These are phyloP conservation scores for Tuber umbilicatum DNA, from an alignment of 495 filamentous ascomycete species.

Conservation along the genomic window DNA sequence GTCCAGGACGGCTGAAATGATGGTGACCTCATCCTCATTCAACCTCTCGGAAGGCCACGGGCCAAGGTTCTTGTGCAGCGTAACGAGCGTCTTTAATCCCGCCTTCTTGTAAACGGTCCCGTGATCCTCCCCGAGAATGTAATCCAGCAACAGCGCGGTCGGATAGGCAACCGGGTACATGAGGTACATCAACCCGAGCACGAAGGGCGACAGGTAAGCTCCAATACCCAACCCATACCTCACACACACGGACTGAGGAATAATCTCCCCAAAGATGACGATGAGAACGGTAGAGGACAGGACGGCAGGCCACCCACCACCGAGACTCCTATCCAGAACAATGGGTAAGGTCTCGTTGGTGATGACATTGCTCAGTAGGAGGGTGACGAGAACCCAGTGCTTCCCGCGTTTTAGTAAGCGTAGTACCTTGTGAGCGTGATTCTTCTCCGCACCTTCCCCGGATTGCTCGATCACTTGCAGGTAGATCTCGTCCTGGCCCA, in stretches of 20 bases:
- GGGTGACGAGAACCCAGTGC: slow-evolving; percentile 97
- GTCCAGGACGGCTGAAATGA: slow-evolving; percentile 93
- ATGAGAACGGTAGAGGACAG: slow-evolving; percentile 87
- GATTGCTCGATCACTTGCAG: slow-evolving; percentile 85
- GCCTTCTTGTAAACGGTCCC: slow-evolving; percentile 95
- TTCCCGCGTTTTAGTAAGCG: slow-evolving; percentile 79
- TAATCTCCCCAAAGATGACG: slow-evolving; percentile 95
- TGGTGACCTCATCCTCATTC: slow-evolving; percentile 96
- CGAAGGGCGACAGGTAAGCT: slow-evolving; percentile 84
- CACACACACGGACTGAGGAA: slow-evolving; percentile 92
- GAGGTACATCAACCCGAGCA: slow-evolving; percentile 84
- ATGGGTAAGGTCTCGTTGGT: slow-evolving; percentile 97
- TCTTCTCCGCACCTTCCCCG: slow-evolving; percentile 71
- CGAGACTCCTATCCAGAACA: slow-evolving; percentile 84
- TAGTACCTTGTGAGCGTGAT: slow-evolving; percentile 74
- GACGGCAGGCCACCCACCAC: slow-evolving; percentile 91
- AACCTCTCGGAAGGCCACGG: slow-evolving; percentile 74
- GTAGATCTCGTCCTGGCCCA: slow-evolving; percentile 93
- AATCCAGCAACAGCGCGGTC: slow-evolving; percentile 82
- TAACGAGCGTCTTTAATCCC: slow-evolving; percentile 83
- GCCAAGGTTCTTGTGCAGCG: slow-evolving; percentile 83
- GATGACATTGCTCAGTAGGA: slow-evolving; percentile 92
- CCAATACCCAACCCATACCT: slow-evolving; percentile 96
- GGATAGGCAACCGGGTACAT: slow-evolving; percentile 82
- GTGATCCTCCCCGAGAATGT: slow-evolving; percentile 80